Conservation (phyloP, 106 monocot genomes). For the Dioscorea dumetorum region DNA sequence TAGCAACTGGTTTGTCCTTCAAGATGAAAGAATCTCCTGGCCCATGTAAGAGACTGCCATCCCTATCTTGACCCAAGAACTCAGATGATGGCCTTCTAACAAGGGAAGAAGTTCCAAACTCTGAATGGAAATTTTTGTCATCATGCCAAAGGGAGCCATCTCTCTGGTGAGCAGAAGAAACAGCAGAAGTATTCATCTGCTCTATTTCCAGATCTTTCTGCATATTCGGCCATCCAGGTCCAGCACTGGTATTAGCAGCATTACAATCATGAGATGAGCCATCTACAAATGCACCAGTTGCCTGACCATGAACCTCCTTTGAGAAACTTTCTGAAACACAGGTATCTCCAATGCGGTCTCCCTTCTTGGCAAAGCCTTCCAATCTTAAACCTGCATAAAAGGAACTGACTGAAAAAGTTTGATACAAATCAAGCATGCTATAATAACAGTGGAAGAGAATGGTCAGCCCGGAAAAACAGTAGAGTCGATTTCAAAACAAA, state of each 20-base stretch:
- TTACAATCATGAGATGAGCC: slow-evolving; percentile 22
- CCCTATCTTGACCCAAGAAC: slow-evolving; percentile 19
- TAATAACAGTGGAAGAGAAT: too few species aligned
- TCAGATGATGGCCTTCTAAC: slow-evolving; percentile 29
- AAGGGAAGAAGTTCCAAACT: slow-evolving; percentile 13
- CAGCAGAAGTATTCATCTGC: background rate
- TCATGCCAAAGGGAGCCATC: slow-evolving; percentile 25
- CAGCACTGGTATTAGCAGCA: slow-evolving; percentile 13
- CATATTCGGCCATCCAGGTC: slow-evolving; percentile 17
- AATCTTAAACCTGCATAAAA: slow-evolving; percentile 17
- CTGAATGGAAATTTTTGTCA: slow-evolving; percentile 19
- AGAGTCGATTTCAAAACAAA: too few species aligned
- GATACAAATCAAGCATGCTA: too few species aligned
- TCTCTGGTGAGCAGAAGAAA: slow-evolving; percentile 18
- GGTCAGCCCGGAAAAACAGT: too few species aligned
- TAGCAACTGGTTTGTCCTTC: slow-evolving; percentile 23
- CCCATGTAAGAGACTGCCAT: slow-evolving; percentile 5
- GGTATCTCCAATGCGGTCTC: slow-evolving; percentile 24
- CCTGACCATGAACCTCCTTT: slow-evolving; percentile 20
- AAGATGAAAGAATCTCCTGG: slow-evolving; percentile 16
- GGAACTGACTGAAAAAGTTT: too few species aligned
- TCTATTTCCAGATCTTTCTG: slow-evolving; percentile 32
- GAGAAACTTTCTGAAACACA: slow-evolving; percentile 22
- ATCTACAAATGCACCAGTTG: slow-evolving; percentile 37
- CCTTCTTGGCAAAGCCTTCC: slow-evolving; percentile 10